Evolutionary conservation across 345 rosid genomes (phyloP).

Genomic region (Gynandropsis gynandra): DNA sequence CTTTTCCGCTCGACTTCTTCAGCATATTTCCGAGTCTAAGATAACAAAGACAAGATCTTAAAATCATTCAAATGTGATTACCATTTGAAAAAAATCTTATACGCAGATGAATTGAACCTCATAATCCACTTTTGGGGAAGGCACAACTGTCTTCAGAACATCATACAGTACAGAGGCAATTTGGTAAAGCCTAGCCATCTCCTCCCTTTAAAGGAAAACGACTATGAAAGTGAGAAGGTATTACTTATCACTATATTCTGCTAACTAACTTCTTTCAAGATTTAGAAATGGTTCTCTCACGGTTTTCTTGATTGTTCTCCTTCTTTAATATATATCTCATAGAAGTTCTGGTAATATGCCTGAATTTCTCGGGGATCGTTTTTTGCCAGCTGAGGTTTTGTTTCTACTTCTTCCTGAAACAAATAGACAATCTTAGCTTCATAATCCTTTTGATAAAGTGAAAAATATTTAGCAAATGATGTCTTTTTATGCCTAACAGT

Average conservation of each 20-base stretch:
- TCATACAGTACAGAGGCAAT: conserved; percentile 78
- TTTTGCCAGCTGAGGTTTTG: conserved; percentile 39
- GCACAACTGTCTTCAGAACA: conserved; percentile 62
- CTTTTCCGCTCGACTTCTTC: conserved; percentile 53
- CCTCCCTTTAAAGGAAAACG: conserved; percentile 56
- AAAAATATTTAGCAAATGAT: background rate
- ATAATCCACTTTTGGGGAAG: conserved; percentile 41
- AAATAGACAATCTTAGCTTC: conserved; percentile 15
- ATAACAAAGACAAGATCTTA: conserved; percentile 1
- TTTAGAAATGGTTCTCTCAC: conserved; percentile 41
- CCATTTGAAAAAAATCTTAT: background rate
- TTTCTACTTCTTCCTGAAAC: conserved; percentile 60
- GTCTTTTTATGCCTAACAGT: background rate
- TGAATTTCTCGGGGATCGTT: conserved; percentile 62
- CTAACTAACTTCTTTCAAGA: conserved; percentile 3
- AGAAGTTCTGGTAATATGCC: conserved; percentile 54
- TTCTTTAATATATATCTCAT: conserved; percentile 47
- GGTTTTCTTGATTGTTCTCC: conserved; percentile 59
- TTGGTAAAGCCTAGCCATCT: conserved; percentile 73
- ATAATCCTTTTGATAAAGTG: conserved; percentile 1
- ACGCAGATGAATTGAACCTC: conserved; percentile 40
- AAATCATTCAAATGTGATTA: conserved; percentile 5
- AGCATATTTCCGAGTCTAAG: conserved; percentile 54
- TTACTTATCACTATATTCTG: conserved; percentile 12
- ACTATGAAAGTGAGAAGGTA: conserved; percentile 15